Conservation (phyloP, 345 rosid genomes). For the Noccaea bulbosa region DNA sequence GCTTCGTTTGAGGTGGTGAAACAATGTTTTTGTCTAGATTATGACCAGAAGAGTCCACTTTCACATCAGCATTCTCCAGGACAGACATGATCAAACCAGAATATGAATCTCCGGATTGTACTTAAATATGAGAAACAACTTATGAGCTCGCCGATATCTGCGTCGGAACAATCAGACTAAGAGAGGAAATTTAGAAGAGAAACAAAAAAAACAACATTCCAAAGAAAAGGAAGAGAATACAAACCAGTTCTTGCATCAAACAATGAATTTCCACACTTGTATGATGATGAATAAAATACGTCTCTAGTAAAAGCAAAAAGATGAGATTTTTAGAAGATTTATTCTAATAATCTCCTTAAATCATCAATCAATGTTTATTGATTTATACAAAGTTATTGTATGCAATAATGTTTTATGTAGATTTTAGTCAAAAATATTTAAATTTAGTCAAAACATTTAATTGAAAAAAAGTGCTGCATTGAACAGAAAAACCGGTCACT, state of each 20-base stretch:
- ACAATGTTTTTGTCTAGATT: conserved; percentile 52
- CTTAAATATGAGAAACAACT: conserved; percentile 1
- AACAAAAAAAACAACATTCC: not conserved
- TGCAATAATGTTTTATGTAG: not conserved
- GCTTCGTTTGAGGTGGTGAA: conserved; percentile 46
- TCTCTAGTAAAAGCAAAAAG: not conserved
- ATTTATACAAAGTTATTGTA: not conserved
- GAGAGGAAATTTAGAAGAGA: not conserved
- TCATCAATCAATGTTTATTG: not conserved
- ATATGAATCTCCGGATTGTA: conserved; percentile 14
- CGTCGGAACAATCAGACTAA: not conserved
- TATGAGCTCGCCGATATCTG: not conserved
- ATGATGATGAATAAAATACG: not conserved
- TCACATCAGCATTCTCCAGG: conserved; percentile 72
- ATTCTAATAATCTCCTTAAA: too few species aligned
- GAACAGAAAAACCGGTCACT: not conserved
- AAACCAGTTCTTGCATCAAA: not conserved
- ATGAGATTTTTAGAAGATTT: not conserved
- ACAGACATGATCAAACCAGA: conserved; percentile 66
- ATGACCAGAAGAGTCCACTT: conserved; percentile 60
- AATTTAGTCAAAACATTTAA: not conserved
- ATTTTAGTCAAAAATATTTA: not conserved
- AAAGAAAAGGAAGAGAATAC: not conserved
- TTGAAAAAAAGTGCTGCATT: not conserved
- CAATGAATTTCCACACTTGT: not conserved